These are phyloP conservation scores for Hevea brasiliensis DNA, from an alignment of 345 rosid species.

Conservation along the genomic window DNA sequence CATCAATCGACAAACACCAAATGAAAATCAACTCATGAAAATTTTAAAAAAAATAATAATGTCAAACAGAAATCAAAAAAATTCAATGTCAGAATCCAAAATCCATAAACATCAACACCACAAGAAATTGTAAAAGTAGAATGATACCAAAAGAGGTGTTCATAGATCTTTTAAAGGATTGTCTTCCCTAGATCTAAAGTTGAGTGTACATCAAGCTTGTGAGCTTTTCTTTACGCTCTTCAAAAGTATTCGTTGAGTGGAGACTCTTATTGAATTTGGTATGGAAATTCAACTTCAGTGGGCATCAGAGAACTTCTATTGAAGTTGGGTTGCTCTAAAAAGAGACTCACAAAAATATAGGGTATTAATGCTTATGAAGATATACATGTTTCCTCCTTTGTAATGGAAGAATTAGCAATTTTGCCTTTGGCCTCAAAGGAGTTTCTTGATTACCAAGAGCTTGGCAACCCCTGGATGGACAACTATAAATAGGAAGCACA, in stretches of 20 bases:
- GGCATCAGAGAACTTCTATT: slow-evolving; percentile 74
- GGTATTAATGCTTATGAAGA: slow-evolving; percentile 54
- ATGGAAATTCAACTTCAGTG: slow-evolving; percentile 87
- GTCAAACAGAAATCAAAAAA: too few relatives aligned
- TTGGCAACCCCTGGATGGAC: slow-evolving; percentile 66
- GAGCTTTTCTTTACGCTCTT: slow-evolving; percentile 92
- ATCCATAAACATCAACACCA: too few relatives aligned
- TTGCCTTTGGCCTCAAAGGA: slow-evolving; percentile 47
- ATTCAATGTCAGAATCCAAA: too few relatives aligned
- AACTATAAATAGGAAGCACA: slow-evolving; percentile 73
- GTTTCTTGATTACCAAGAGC: slow-evolving; percentile 52
- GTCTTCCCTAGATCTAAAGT: slow-evolving; percentile 62
- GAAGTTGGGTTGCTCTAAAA: slow-evolving; percentile 75
- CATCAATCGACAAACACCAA: too few relatives aligned
- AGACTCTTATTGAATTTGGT: slow-evolving; percentile 69
- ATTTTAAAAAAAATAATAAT: too few relatives aligned
- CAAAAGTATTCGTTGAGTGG: slow-evolving; percentile 77
- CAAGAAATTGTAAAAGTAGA: too few relatives aligned
- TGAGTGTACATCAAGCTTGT: slow-evolving; percentile 86
- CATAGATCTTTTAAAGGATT: slow-evolving; percentile 61
- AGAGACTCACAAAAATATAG: slow-evolving; percentile 68
- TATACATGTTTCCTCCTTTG: slow-evolving; percentile 34
- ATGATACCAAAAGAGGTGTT: slow-evolving; percentile 92
- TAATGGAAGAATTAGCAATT: slow-evolving; percentile 43
- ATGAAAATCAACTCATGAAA: too few relatives aligned